Evolutionary conservation across 2,329 filamentous ascomycete species (phyloP).

Genomic region (Mycogone perniciosa): DNA sequence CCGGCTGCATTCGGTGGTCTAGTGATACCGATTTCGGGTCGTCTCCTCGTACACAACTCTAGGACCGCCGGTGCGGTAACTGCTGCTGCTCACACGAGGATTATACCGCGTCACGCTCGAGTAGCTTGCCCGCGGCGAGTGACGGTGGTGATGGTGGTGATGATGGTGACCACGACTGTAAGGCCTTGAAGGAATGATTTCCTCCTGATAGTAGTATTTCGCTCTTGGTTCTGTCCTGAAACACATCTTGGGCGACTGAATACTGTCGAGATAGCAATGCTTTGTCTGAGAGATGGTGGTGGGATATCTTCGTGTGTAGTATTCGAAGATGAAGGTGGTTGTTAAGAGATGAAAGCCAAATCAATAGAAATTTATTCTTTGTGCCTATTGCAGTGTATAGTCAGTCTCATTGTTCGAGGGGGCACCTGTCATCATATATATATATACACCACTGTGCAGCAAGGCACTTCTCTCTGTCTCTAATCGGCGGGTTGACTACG

Average conservation of each 20-base stretch:
- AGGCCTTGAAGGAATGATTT: conserved; percentile 42
- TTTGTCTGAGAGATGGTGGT: conserved; percentile 3
- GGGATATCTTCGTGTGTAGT: not conserved
- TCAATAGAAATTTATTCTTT: no score
- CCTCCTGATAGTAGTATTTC: conserved; percentile 51
- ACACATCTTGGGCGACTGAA: conserved; percentile 35
- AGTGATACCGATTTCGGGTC: conserved; percentile 27
- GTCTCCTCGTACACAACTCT: conserved; percentile 36
- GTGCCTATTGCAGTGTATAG: no score
- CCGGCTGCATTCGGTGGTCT: no score
- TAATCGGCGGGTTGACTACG: not conserved
- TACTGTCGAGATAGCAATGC: not conserved
- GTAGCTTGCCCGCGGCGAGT: conserved; percentile 39
- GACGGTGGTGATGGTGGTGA: conserved; percentile 29
- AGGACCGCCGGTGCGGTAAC: conserved; percentile 1
- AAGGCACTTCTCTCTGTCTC: not conserved
- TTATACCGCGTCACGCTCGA: conserved; percentile 33
- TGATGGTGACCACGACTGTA: conserved; percentile 24
- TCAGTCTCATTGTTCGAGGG: no score
- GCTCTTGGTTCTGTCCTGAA: conserved; percentile 39
- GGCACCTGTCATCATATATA: no score
- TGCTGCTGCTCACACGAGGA: conserved; percentile 33
- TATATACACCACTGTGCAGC: no score
- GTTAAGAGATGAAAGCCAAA: no score
- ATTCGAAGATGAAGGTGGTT: no score